Evolutionary conservation across 805 yeast genomes (phyloP), one percentile per base, ranked within the genome.

Genomic region (Metschnikowia borealis): DNA sequence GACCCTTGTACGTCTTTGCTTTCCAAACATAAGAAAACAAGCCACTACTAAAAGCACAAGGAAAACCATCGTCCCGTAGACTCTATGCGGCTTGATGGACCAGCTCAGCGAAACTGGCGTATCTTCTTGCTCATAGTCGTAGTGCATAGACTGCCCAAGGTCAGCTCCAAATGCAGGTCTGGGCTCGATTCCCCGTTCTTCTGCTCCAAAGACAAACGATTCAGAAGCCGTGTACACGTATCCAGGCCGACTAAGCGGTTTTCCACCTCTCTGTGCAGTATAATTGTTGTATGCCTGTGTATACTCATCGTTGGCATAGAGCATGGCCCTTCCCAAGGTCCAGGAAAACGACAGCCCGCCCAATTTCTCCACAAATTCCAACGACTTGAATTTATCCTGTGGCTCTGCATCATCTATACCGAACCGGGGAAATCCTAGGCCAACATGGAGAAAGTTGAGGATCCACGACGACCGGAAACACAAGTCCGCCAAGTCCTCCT

Each of bases 381-480:
- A 69, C 1, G 75, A 67, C 32, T 70, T 66, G 55, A 62, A 63
- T 31, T 59, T 49, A 6, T 54, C 55, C 13, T 42, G 38, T 14
- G 26, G n/a, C 10, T 23, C 38, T 0, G 32, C 15, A 15, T 58
- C 57, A 53, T 74, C 80, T 20, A 73, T 69, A 0, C 78, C 81
- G 53, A 72, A 70, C 45, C 81, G 62, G 13, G 84, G 82, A 58
- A 83, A 79, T 1, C 85, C 85, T 15, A 82, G 64, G 0, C 87
- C 87, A 31, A 79, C 68, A 58, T 83, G 87, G 31, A 83, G 65
- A 18, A 84, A 72, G 55, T 75, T 77, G 29, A 81, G 64, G 15
- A 83, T 68, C 80, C 86, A 84, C 2, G 81, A 72, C 0, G 86
- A 72, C 57, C 79, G 81, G 68, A 84, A 84, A 59, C 90, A 84